Evolutionary conservation across 2,329 filamentous ascomycete genomes (phyloP).

Genomic region (Calonectria pseudoreteaudii): DNA sequence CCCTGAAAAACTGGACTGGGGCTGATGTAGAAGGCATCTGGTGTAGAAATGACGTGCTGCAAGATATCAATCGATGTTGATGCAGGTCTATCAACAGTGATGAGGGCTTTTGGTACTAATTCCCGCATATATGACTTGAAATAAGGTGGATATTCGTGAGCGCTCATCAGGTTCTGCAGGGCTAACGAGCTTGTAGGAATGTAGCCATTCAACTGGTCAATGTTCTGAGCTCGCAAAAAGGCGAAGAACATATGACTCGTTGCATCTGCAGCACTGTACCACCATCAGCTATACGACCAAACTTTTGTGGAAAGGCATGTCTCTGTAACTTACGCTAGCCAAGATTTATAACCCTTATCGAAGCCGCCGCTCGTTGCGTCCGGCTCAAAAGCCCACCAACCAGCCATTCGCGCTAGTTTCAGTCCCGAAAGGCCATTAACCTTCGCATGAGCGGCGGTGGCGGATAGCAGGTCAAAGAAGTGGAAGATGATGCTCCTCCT

Average conservation of each 20-base stretch:
- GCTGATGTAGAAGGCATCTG: background rate
- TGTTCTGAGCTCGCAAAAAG: background rate
- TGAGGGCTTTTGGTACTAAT: background rate
- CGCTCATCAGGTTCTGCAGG: background rate
- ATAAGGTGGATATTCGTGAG: background rate
- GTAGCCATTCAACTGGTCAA: no score
- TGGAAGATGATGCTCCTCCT: background rate
- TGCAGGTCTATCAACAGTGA: background rate
- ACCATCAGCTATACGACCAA: background rate
- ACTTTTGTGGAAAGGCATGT: no score
- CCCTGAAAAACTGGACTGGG: background rate
- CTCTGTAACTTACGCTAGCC: background rate
- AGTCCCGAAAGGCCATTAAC: background rate
- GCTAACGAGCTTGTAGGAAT: background rate
- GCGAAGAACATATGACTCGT: background rate
- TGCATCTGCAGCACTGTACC: background rate
- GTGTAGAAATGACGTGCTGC: background rate
- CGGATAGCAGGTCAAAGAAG: background rate
- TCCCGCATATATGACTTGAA: no score
- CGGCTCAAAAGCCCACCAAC: background rate
- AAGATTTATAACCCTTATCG: background rate
- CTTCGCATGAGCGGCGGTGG: background rate
- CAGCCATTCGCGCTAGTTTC: background rate
- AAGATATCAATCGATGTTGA: background rate
- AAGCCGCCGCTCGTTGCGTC: background rate